phyloP scores from a whole-genome alignment of 805 yeast species.

The Nakazawaea populi region DNA sequence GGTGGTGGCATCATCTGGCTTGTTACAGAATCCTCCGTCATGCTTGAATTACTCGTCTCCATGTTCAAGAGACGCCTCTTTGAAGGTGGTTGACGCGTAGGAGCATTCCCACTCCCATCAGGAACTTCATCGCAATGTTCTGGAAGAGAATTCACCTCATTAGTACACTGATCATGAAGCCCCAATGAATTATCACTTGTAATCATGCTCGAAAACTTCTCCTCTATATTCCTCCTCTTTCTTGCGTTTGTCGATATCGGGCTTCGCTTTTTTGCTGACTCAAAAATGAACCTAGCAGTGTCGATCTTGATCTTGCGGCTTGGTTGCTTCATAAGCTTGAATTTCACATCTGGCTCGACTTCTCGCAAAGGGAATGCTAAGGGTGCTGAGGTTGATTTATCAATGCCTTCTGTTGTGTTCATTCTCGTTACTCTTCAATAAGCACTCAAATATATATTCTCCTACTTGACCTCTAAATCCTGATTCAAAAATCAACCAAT shows the following conservation, averaged over 20 bases:
- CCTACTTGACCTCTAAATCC: no score
- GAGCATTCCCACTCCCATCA: background rate
- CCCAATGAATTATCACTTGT: background rate
- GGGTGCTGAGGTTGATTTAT: background rate
- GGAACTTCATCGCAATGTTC: background rate
- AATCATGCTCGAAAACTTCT: background rate
- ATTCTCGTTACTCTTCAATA: background rate
- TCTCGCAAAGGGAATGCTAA: background rate
- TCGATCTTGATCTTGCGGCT: background rate
- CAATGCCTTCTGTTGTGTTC: background rate
- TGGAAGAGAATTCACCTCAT: background rate
- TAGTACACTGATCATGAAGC: background rate
- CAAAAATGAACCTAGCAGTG: background rate
- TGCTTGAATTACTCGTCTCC: background rate
- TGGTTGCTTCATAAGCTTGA: background rate
- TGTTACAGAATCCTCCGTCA: background rate
- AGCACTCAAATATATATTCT: no score
- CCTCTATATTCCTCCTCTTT: slow-evolving; percentile 6
- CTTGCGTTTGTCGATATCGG: background rate
- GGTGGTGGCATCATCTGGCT: slow-evolving; percentile 20
- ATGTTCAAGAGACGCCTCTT: slow-evolving; percentile 2
- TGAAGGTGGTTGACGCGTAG: slow-evolving; percentile 1
- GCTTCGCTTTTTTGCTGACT: background rate
- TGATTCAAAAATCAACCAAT: no score
- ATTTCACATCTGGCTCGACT: slow-evolving; percentile 6